Conservation (phyloP, 768 basidiomycete genomes). For the Guyanaporus albipodus region DNA sequence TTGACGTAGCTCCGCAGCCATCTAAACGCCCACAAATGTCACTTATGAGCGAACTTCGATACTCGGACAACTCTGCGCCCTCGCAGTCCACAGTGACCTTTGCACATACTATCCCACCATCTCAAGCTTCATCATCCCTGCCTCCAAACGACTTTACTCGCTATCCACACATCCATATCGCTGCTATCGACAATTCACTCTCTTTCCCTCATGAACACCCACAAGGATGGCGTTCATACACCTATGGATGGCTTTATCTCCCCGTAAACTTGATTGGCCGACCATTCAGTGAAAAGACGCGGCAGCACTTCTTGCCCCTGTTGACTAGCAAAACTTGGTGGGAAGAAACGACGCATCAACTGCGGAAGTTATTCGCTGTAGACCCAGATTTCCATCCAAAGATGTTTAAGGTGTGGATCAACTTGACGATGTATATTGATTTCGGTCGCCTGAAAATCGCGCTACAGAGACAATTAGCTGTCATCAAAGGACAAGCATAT, state of each 20-base stretch:
- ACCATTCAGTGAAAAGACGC: slow-evolving; percentile 80
- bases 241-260: slow-evolving; percentile 85
- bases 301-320: slow-evolving; percentile 77
- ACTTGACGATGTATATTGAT: neutral
- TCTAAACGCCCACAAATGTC: slow-evolving; percentile 66
- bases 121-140: slow-evolving; percentile 35
- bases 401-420: slow-evolving; percentile 68
- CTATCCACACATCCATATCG: slow-evolving; percentile 82
- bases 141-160: slow-evolving; percentile 44
- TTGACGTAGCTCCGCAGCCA: slow-evolving; percentile 75
- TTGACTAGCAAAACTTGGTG: slow-evolving; percentile 86
- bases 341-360: slow-evolving; percentile 78
- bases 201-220: slow-evolving; percentile 93
- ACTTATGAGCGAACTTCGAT: slow-evolving; percentile 65
- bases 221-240: slow-evolving; percentile 72
- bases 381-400: slow-evolving; percentile 88
- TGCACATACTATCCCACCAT: slow-evolving; percentile 36
- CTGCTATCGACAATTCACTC: slow-evolving; percentile 90
- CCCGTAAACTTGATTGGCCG: slow-evolving; percentile 82
- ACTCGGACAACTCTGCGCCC: slow-evolving; percentile 36
- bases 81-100: slow-evolving; percentile 40
- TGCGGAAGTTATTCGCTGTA: slow-evolving; percentile 72
- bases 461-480: slow-evolving; percentile 75
- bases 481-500: slow-evolving; percentile 91
- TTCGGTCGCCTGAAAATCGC: slow-evolving; percentile 2